Evolutionary conservation across 495 filamentous ascomycete species (phyloP), one percentile per base, ranked within the genome.

Genomic region (Neurospora sp.): DNA sequence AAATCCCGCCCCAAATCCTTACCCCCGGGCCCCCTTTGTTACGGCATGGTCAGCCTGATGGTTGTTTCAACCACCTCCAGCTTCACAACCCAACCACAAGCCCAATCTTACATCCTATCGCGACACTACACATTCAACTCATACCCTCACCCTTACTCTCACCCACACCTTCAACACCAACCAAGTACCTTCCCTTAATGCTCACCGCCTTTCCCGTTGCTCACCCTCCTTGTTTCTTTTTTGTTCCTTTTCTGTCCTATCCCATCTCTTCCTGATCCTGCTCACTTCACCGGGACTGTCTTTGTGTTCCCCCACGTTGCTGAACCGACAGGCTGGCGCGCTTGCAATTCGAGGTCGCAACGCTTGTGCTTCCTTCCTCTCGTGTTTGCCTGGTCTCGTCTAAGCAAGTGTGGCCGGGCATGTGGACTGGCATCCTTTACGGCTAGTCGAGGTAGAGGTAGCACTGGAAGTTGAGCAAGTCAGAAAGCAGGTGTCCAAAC

Each of bases 61-160:
- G 71, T 47, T 39, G 31, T 18, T n/a, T 68, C 44, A 45, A 73
- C 70, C 45, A 68, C 73, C 70, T 40, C 70, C 37, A n/a, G 47
- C 69, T 20, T 71, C 71, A 74, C 70, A 71, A 73, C 74, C 76
- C 42, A 65, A 65, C 70, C 41, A 35, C 69, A 20, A 53, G 20
- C 73, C 53, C 27, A 65, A 65, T 65, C 53, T 65, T 65, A 40
- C 39, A 39, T 69, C 59, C 39, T 68, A 68, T 59, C 14, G 3
- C 59, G 39, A 47, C 71, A 70, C 69, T 59, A 59, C 47, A 59
- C 47, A 59, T 22, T 59, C 47, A 8, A 61, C 4, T 31, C 53
- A 8, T 31, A 35, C 20, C 18, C 20, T 53, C 45, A 27, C 27
- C 10, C 44, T 47, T 9, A 4, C 8, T 3, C n/a, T 27, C 45